phyloP scores from a whole-genome alignment of 2,329 filamentous ascomycete genomes.

The Trichoderma sp. region DNA sequence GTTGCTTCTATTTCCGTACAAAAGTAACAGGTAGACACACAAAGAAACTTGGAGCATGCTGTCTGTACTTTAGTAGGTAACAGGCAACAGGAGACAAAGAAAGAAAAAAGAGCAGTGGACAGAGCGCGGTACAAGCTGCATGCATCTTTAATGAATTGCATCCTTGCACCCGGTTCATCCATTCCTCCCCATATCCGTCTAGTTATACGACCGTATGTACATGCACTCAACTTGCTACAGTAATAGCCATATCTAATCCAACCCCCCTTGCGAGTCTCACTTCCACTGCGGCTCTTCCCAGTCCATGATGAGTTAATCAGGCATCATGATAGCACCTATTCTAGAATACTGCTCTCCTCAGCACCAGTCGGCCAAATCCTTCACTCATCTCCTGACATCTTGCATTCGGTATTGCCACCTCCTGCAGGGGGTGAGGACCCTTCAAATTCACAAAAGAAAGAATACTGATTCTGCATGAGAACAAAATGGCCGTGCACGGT shows the following conservation, averaged over 20 bases:
- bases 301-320: not conserved
- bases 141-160: not conserved
- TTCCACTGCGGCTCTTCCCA: not conserved
- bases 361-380: not conserved
- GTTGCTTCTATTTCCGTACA: constrained; percentile 7
- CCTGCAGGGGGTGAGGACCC: not conserved
- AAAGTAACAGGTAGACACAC: not conserved
- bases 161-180: not conserved
- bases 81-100: not conserved
- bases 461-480: not conserved
- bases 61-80: not conserved
- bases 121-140: not conserved
- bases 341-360: constrained; percentile 2
- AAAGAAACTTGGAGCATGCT: not conserved
- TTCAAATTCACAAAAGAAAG: not conserved
- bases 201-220: too few species aligned
- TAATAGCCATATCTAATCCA: not conserved
- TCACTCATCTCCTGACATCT: not conserved
- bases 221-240: not conserved
- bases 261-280: not conserved
- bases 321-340: constrained; percentile 12
- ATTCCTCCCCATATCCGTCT: not conserved
- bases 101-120: not conserved
- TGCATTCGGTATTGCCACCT: not conserved
- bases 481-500: not conserved